Base-by-base conservation (phyloP, 1,284 basidiomycete species). In the Rhodofomes roseus region DNA sequence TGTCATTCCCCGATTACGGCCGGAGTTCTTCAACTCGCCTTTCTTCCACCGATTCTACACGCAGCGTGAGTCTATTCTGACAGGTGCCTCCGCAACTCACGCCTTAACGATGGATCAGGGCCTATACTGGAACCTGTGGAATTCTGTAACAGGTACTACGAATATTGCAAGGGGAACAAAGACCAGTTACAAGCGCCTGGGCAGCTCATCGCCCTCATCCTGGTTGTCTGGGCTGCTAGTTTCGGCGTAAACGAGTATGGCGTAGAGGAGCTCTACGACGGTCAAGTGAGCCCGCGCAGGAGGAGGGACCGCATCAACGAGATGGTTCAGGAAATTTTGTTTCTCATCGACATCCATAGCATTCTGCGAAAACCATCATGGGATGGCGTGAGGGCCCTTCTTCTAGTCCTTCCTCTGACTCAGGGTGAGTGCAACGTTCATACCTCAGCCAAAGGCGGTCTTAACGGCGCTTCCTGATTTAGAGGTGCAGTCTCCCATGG, bases 141-240 rank as follows among this genome's bases (percentile, higher is more conserved):
- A 69, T 94, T 94, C 67, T 79, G 83, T 23, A 77, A 81, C 20
- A 81, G 92, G 48, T 94, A 86, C 73, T 66, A 79, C 50, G 79
- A 86, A 63, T 81, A 87, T 72, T 65, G 76, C 65, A 79, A 89
- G 71, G 85, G 87, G 55, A 77, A 77, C 62, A 76, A 73, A 7
- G 77, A 81, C 36, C 76, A 81, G 14, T 77, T 92, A 2, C 75
- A 78, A 20, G 74, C 80, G 58, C 82, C 89, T 61, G 89, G 84
- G 18, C 80, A 81, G 55, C 79, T 92, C 57, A 77, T 92, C 48
- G 79, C 85, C 8, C 84, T 89, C 79, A 70, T 89, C 25, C 77
- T 95, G 20, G 90, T 91, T 55, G 83, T 89, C 20, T 96, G 93
- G 93, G 93, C 92, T 0, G 82, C 87, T 1, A 92, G 90, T 29